phyloP scores from a whole-genome alignment of 352 stramenopile species.

The Globisporangium paroecandrum region DNA sequence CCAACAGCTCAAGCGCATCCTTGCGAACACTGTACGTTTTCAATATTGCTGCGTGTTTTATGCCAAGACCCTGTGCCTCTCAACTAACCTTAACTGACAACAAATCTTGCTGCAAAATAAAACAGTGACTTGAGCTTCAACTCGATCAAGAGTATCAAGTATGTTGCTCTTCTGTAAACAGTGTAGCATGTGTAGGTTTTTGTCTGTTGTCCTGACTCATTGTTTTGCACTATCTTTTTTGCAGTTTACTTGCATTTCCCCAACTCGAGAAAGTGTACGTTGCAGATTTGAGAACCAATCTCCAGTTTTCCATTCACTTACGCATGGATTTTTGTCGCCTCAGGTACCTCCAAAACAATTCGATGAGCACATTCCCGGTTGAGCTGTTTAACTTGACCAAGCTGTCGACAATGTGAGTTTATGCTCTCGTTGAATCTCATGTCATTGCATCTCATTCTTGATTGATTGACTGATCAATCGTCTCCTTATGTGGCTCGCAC shows the following conservation, averaged over 20 bases:
- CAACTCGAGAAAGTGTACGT: conserved; percentile 21
- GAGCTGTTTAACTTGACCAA: conserved; percentile 19
- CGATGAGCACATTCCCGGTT: conserved; percentile 15
- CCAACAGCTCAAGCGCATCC: neutral
- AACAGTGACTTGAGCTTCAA: conserved; percentile 20
- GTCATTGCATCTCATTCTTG: neutral
- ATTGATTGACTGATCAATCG: neutral
- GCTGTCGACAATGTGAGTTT: conserved; percentile 12
- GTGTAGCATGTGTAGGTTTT: neutral
- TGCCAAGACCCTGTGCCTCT: neutral
- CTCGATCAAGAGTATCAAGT: conserved; percentile 13
- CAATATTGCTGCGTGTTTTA: neutral
- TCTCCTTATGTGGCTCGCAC: too few species aligned
- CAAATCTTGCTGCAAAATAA: neutral
- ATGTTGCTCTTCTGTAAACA: neutral
- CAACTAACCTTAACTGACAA: neutral
- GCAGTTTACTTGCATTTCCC: conserved; percentile 10
- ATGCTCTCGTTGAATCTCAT: neutral
- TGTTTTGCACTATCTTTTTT: neutral
- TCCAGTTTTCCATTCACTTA: neutral
- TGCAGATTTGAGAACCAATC: neutral
- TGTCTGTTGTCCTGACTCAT: neutral
- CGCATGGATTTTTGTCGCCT: neutral
- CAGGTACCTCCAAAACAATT: conserved; percentile 24
- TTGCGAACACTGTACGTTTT: conserved; percentile 13